phyloP scores from a whole-genome alignment of 768 basidiomycete species.

The Melanogaster broomeanus region DNA sequence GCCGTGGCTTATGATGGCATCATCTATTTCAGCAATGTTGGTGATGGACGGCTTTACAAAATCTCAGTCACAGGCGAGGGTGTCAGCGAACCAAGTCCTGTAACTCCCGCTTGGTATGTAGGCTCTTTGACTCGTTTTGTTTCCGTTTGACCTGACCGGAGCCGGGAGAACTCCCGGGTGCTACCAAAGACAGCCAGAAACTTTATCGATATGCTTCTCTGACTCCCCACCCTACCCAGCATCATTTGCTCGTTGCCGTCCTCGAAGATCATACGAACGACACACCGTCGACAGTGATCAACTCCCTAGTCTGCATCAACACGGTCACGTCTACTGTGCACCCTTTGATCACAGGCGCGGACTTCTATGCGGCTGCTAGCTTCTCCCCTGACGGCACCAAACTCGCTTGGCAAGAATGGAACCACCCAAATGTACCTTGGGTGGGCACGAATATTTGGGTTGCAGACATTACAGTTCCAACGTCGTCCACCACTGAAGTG shows the following conservation, averaged over 20 bases:
- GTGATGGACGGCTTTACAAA: constrained; percentile 58
- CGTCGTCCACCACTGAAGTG: constrained; percentile 46
- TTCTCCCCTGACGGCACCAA: constrained; percentile 55
- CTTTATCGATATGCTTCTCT: constrained; percentile 65
- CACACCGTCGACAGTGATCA: constrained; percentile 32
- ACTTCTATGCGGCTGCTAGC: constrained; percentile 62
- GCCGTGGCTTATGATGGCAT: constrained; percentile 7
- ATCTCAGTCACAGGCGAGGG: constrained; percentile 44
- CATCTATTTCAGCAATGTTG: constrained; percentile 18
- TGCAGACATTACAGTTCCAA: constrained; percentile 36
- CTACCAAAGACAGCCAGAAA: constrained; percentile 44
- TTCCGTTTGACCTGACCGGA: background rate
- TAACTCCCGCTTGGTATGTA: constrained; percentile 11
- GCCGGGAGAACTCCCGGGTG: constrained; percentile 44
- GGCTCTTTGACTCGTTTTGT: background rate
- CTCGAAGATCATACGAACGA: constrained; percentile 63
- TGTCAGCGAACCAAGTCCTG: constrained; percentile 63
- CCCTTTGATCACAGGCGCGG: constrained; percentile 50
- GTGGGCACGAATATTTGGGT: constrained; percentile 53
- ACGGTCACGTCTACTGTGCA: constrained; percentile 40
- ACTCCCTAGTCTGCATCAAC: constrained; percentile 55
- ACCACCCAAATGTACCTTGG: constrained; percentile 66
- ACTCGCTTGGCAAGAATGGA: constrained; percentile 61
- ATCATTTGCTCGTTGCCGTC: constrained; percentile 54
- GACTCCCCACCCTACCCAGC: constrained; percentile 48